Evolutionary conservation across 1,139 yeast species (phyloP).

Genomic region (Debaryomyces psychrophilus): DNA sequence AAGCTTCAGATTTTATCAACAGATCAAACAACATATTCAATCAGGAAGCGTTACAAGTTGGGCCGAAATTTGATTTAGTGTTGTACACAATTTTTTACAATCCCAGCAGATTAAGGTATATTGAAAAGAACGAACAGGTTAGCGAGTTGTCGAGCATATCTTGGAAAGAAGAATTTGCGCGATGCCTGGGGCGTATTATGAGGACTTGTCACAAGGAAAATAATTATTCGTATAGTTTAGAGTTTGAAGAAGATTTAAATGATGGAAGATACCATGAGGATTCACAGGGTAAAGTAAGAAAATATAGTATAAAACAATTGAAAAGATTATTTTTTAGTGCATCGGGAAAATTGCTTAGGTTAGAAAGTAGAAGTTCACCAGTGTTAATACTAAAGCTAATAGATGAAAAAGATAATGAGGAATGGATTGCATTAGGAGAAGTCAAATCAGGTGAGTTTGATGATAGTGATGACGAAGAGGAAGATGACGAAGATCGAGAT

Average conservation of each 20-base stretch:
- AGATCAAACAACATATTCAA: conserved; percentile 26
- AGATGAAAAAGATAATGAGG: conserved; percentile 32
- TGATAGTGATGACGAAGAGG: conserved; percentile 28
- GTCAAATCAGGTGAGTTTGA: conserved; percentile 34
- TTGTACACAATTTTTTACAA: conserved; percentile 70
- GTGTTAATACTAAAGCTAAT: conserved; percentile 61
- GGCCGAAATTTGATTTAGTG: conserved; percentile 63
- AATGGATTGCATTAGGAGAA: conserved; percentile 60
- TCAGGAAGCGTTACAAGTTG: conserved; percentile 41
- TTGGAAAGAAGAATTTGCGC: conserved; percentile 78
- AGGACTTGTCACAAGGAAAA: conserved; percentile 24
- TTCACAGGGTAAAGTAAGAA: conserved; percentile 34
- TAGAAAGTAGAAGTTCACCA: conserved; percentile 68
- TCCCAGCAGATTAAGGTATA: conserved; percentile 47
- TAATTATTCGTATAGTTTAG: conserved; percentile 47
- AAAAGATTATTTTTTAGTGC: conserved; percentile 69
- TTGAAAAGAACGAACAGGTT: conserved; percentile 26
- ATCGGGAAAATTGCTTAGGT: conserved; percentile 65
- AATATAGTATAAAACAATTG: conserved; percentile 46
- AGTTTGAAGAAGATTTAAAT: conserved; percentile 61
- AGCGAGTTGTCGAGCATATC: conserved; percentile 46
- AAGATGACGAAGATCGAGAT: conserved; percentile 31
- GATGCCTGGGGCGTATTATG: conserved; percentile 50
- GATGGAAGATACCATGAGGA: conserved; percentile 76
- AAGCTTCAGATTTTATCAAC: conserved; percentile 57